A percentile compares a stretch with the other conserved stretches of the same genome.
These are phyloP conservation scores for Chalciporus pseudorubinellus DNA, from an alignment of 768 basidiomycete genomes.

Conservation along the genomic window DNA sequence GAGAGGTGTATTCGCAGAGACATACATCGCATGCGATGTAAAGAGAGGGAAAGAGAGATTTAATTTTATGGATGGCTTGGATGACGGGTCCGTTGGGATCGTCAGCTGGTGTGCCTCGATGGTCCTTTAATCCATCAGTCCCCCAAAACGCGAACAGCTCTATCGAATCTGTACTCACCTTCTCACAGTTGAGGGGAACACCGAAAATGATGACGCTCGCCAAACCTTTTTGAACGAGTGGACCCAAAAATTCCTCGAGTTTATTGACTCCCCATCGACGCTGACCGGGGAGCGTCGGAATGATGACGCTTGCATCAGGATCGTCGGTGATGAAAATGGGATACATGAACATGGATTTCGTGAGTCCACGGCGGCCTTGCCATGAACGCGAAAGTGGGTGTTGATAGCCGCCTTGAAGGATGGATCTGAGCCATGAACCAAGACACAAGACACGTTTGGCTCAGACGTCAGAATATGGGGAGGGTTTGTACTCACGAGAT, in stretches of 20 bases:
- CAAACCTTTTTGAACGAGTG: constrained; percentile 87
- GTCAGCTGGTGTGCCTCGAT: constrained; percentile 82
- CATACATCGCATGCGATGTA: constrained; percentile 96
- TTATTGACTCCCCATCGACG: constrained; percentile 94
- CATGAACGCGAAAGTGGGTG: constrained; percentile 87
- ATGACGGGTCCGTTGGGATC: constrained; percentile 91
- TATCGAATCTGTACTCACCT: constrained; percentile 44
- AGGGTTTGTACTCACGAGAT: constrained; percentile 40
- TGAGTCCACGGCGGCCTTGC: constrained; percentile 77
- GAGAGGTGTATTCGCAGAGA: constrained; percentile 99
- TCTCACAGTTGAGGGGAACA: constrained; percentile 76
- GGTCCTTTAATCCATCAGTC: constrained; percentile 55
- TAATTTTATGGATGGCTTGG: constrained; percentile 79
- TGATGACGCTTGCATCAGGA: constrained; percentile 76
- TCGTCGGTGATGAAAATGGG: constrained; percentile 98
- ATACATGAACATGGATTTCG: constrained; percentile 97
- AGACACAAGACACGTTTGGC: neutral
- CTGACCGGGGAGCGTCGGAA: constrained; percentile 80
- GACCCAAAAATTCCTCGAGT: constrained; percentile 82
- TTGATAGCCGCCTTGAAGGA: constrained; percentile 91
- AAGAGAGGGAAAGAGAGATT: constrained; percentile 72
- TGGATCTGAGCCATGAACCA: constrained; percentile 49
- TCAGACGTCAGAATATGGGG: neutral
- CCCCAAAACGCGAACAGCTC: neutral
- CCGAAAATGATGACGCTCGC: constrained; percentile 93